Evolutionary conservation across 495 filamentous ascomycete genomes (phyloP).

Genomic region (Xylaria curta): DNA sequence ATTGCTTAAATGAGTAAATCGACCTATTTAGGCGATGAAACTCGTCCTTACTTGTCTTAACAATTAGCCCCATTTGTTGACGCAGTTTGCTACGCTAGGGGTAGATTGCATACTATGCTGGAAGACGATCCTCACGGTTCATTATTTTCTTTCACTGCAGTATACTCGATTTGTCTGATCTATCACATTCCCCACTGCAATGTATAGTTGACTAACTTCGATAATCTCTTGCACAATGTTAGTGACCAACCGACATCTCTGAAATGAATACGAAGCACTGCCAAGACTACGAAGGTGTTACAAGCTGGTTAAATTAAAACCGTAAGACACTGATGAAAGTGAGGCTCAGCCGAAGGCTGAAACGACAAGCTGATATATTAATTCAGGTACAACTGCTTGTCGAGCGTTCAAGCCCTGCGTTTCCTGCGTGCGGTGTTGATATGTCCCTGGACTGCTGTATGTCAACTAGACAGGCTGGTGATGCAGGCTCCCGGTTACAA

Average conservation of each 20-base stretch:
- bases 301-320: background rate
- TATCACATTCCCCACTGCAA: conserved; percentile 36
- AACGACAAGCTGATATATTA: conserved; percentile 4
- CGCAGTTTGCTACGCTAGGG: conserved; percentile 36
- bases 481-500: conserved; percentile 18
- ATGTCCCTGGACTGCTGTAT: conserved; percentile 3
- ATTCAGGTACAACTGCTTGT: conserved; percentile 4
- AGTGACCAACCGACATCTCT: background rate
- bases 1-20: conserved; percentile 15
- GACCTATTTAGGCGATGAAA: background rate
- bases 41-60: conserved; percentile 26
- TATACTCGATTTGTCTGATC: conserved; percentile 32
- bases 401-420: background rate
- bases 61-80: conserved; percentile 26
- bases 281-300: background rate
- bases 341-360: conserved; percentile 24
- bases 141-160: conserved; percentile 11
- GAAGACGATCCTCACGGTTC: conserved; percentile 32
- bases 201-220: conserved; percentile 11
- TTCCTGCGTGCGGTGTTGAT: background rate
- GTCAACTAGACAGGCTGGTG: conserved; percentile 11
- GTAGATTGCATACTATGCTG: conserved; percentile 36
- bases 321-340: background rate
- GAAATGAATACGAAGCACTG: conserved; percentile 2
- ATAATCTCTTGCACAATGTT: background rate